Evolutionary conservation across 805 yeast species (phyloP).

Genomic region (Lipomyces japonicus): DNA sequence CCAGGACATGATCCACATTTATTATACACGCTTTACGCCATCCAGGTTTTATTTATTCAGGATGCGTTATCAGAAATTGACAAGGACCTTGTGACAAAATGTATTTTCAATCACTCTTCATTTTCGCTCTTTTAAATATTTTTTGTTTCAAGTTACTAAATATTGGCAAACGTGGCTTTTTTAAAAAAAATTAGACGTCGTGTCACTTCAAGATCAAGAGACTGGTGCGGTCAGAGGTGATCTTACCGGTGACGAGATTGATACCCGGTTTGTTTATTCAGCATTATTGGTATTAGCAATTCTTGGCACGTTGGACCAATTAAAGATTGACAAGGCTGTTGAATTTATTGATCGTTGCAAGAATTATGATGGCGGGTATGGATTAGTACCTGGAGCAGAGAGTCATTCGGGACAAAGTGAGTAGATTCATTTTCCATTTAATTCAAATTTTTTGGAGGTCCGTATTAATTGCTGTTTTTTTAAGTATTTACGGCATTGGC

Average conservation of each 20-base stretch:
- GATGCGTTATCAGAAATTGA: conserved; percentile 50
- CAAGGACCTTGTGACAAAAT: conserved; percentile 37
- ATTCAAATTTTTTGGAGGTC: not conserved
- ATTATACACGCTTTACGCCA: conserved; percentile 76
- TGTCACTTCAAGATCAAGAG: conserved; percentile 47
- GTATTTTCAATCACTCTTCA: conserved; percentile 34
- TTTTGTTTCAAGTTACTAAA: no score
- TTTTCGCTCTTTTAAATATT: no score
- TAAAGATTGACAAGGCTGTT: conserved; percentile 57
- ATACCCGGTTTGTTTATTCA: conserved; percentile 83
- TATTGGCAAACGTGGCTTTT: no score
- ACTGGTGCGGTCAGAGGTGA: conserved; percentile 51
- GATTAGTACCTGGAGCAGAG: conserved; percentile 90
- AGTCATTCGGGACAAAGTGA: conserved; percentile 81
- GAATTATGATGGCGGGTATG: conserved; percentile 96
- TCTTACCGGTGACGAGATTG: conserved; percentile 86
- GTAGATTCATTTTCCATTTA: not conserved
- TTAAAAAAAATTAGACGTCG: conserved; percentile 27
- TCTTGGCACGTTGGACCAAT: conserved; percentile 53
- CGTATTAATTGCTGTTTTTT: not conserved
- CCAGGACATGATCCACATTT: conserved; percentile 88
- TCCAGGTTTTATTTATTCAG: conserved; percentile 72
- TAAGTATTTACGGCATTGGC: conserved; percentile 73
- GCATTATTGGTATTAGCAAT: conserved; percentile 72
- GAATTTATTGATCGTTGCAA: conserved; percentile 64